Percentiles rank a stretch among this genome's conserved stretches.
These are phyloP conservation scores for Neonectria magnoliae DNA, from an alignment of 2,329 filamentous ascomycete genomes.

Conservation along the genomic window DNA sequence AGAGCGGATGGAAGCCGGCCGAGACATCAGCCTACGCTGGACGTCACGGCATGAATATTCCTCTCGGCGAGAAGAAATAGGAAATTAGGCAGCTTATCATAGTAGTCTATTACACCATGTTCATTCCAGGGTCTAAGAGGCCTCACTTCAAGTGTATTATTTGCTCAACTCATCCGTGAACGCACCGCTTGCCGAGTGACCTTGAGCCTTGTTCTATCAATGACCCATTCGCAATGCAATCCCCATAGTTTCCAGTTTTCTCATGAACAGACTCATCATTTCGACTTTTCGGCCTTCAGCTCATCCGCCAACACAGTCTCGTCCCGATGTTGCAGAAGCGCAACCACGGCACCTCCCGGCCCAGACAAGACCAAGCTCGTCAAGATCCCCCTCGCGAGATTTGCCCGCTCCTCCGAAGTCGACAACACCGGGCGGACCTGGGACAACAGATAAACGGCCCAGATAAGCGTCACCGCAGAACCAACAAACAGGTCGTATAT, in stretches of 20 bases:
- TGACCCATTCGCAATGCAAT: not conserved
- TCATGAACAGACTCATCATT: constrained; percentile 20
- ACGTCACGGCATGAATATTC: constrained; percentile 37
- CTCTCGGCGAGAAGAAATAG: constrained; percentile 35
- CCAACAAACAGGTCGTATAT: constrained; percentile 40
- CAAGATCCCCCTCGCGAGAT: constrained; percentile 29
- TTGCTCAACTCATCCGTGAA: not conserved
- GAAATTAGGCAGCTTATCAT: not conserved
- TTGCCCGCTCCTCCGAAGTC: constrained; percentile 28
- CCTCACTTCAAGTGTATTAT: not conserved
- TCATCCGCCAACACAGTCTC: constrained; percentile 38
- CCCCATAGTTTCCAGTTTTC: not conserved
- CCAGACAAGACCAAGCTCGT: constrained; percentile 37
- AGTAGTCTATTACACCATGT: not conserved
- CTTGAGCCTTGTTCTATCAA: not conserved
- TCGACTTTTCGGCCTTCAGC: constrained; percentile 35
- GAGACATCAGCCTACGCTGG: constrained; percentile 66
- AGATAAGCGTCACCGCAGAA: constrained; percentile 28
- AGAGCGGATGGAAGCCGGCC: constrained; percentile 70
- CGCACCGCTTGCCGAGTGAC: not conserved
- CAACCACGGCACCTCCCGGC: constrained; percentile 36
- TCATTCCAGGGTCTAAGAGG: not conserved
- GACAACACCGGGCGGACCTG: constrained; percentile 29
- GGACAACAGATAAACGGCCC: constrained; percentile 31
- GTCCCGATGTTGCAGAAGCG: constrained; percentile 41